These are phyloP conservation scores for Akanthomyces dipterigenus DNA, from an alignment of 2,329 filamentous ascomycete genomes.

Conservation along the genomic window DNA sequence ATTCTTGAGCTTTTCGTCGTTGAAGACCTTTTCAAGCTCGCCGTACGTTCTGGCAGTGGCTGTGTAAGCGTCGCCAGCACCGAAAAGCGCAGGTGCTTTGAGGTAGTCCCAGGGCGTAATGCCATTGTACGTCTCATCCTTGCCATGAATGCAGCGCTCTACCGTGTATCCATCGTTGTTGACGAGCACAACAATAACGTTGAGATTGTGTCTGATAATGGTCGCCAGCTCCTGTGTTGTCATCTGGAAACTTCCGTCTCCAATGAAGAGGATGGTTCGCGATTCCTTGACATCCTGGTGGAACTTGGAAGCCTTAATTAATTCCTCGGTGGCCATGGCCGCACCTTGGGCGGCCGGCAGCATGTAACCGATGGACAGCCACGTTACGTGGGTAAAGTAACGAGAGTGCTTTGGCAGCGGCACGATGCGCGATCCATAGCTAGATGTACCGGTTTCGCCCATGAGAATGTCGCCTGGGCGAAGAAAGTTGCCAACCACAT, in stretches of 20 bases:
- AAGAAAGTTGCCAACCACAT: slow-evolving; percentile 38
- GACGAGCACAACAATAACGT: slow-evolving; percentile 45
- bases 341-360: slow-evolving; percentile 50
- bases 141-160: slow-evolving; percentile 50
- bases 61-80: slow-evolving; percentile 35
- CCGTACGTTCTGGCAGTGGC: slow-evolving; percentile 35
- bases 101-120: slow-evolving; percentile 45
- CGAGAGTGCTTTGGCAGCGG: slow-evolving; percentile 40
- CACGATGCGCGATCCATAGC: slow-evolving; percentile 46
- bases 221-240: slow-evolving; percentile 60
- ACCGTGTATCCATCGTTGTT: slow-evolving; percentile 56
- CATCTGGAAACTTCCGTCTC: slow-evolving; percentile 59
- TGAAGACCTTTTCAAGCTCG: slow-evolving; percentile 34
- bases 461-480: slow-evolving; percentile 48
- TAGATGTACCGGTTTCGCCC: slow-evolving; percentile 51
- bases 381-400: slow-evolving; percentile 46
- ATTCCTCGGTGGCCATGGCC: slow-evolving; percentile 46
- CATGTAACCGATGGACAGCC: slow-evolving; percentile 56
- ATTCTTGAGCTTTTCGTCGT: slow-evolving; percentile 14
- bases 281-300: slow-evolving; percentile 16
- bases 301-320: slow-evolving; percentile 18
- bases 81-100: slow-evolving; percentile 41
- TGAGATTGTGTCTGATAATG: slow-evolving; percentile 48
- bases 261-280: slow-evolving; percentile 49
- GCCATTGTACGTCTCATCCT: slow-evolving; percentile 48